A percentile compares a stretch with the other conserved stretches of the same genome.
Conservation (phyloP, 495 filamentous ascomycete genomes). For the Trichoderma reesei region DNA sequence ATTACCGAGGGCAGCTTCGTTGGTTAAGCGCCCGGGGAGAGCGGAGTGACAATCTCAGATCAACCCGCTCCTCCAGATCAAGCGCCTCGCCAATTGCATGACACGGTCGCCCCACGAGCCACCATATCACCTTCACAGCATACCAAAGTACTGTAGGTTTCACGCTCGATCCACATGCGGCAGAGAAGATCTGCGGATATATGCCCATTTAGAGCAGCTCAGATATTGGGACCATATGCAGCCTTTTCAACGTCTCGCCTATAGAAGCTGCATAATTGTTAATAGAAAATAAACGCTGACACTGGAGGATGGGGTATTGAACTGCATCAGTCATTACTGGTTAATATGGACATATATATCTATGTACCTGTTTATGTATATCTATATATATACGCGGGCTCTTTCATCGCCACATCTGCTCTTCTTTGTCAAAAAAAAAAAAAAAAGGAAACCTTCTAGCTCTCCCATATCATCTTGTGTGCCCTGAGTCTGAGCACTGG, state of each 20-base stretch:
- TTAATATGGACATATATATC: background rate
- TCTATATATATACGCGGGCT: background rate
- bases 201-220: slow-evolving; percentile 1
- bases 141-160: background rate
- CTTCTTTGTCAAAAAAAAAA: no score
- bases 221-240: background rate
- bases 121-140: background rate
- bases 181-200: background rate
- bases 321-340: background rate
- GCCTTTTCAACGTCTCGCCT: background rate
- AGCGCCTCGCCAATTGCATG: background rate
- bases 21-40: background rate
- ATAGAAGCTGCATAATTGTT: background rate
- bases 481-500: background rate
- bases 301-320: background rate
- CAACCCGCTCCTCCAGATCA: background rate
- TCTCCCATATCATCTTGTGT: background rate
- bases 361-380: background rate
- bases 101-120: background rate
- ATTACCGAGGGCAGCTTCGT: background rate
- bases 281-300: background rate
- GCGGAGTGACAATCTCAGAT: background rate
- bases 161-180: background rate
- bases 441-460: no score
- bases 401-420: background rate